Percentiles rank a stretch among this genome's conserved stretches.
phyloP scores from a whole-genome alignment of 202 grass and related monocot genomes.

The Tripidium arundinaceum region DNA sequence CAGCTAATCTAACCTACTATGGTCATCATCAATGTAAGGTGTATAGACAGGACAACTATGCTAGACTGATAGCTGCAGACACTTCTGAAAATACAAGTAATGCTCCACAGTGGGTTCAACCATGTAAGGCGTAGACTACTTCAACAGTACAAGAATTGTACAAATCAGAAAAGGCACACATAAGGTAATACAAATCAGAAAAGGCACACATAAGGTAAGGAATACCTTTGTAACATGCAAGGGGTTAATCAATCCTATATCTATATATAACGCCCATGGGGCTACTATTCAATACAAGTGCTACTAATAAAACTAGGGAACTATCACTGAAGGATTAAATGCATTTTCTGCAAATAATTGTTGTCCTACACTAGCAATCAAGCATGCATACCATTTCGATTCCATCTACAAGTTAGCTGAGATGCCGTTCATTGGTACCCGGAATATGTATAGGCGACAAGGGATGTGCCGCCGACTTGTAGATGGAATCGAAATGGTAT shows the following conservation, averaged over 20 bases:
- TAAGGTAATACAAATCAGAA: not conserved
- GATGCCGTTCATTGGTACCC: conserved; percentile 98
- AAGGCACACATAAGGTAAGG: not conserved
- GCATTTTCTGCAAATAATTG: not conserved
- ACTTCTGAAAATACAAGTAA: not conserved
- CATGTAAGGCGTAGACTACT: not conserved
- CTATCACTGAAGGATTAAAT: not conserved
- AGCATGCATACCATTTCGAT: conserved; percentile 65
- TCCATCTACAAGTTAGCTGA: conserved; percentile 87
- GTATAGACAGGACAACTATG: conserved; percentile 9
- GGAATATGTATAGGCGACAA: conserved; percentile 81
- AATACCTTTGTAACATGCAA: too few species aligned
- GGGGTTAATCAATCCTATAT: not conserved
- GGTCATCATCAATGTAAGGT: conserved; percentile 7
- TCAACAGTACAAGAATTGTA: not conserved
- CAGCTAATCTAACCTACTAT: conserved; percentile 26
- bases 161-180: not conserved
- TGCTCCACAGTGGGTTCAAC: conserved; percentile 13
- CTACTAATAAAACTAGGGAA: not conserved
- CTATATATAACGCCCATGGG: not conserved
- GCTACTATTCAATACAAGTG: not conserved
- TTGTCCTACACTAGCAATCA: conserved; percentile 3
- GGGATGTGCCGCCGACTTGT: conserved; percentile 94
- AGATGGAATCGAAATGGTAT: conserved; percentile 86
- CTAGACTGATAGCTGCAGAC: not conserved